Evolutionary conservation across 768 basidiomycete genomes (phyloP).

Genomic region (Leccinum subgranulosum): DNA sequence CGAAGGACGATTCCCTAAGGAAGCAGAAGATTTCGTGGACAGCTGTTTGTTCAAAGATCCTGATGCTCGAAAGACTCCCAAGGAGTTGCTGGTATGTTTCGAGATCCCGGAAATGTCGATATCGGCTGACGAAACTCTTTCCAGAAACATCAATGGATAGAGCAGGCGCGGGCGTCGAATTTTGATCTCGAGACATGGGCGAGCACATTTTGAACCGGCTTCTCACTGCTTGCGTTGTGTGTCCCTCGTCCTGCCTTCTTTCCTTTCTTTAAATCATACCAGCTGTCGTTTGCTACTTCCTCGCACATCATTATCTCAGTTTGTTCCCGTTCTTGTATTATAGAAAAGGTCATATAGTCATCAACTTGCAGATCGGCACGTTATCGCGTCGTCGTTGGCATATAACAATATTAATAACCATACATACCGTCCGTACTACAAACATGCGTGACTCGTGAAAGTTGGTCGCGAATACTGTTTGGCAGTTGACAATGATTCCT

Average conservation of each 20-base stretch:
- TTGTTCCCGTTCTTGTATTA: constrained; percentile 30
- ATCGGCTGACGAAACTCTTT: constrained; percentile 6
- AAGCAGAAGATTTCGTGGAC: constrained; percentile 85
- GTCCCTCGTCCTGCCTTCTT: constrained; percentile 7
- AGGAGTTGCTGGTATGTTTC: constrained; percentile 67
- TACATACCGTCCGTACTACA: no score
- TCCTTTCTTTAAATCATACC: constrained; percentile 22
- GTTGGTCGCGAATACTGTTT: background rate
- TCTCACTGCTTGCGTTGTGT: constrained; percentile 13
- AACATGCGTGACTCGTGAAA: background rate
- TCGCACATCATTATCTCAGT: constrained; percentile 30
- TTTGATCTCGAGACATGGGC: constrained; percentile 83
- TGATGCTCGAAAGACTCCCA: constrained; percentile 76
- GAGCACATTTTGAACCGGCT: constrained; percentile 54
- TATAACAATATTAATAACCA: background rate
- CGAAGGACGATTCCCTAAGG: constrained; percentile 66
- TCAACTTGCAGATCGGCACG: background rate
- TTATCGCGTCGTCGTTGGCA: background rate
- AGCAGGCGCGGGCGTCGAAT: constrained; percentile 51
- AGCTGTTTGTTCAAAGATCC: constrained; percentile 91
- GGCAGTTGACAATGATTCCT: background rate
- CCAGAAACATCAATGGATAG: constrained; percentile 77
- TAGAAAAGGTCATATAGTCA: constrained; percentile 21
- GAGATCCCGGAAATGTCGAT: background rate
- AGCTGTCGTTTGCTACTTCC: constrained; percentile 26